phyloP scores from a whole-genome alignment of 805 yeast species.

The Danielozyma ontarioensis region DNA sequence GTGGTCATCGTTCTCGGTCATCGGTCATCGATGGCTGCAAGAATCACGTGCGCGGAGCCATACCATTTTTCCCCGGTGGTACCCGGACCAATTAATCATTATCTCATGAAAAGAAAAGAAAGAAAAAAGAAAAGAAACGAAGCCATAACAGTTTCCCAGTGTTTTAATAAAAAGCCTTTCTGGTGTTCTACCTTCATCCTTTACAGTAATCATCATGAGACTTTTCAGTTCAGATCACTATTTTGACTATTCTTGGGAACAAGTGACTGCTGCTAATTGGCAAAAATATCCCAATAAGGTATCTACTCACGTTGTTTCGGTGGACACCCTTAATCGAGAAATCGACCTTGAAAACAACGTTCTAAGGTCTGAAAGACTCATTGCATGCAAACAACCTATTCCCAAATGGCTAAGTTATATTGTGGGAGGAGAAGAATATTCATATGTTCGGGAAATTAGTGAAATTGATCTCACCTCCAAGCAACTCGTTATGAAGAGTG shows the following conservation, averaged over 20 bases:
- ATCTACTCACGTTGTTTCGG: conserved; percentile 89
- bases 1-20: no score
- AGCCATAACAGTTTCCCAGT: no score
- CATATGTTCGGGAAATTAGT: conserved; percentile 85
- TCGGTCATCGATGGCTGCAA: no score
- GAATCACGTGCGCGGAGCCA: no score
- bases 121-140: background rate
- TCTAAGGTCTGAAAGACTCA: conserved; percentile 77
- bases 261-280: conserved; percentile 96
- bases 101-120: conserved; percentile 1
- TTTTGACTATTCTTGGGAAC: conserved; percentile 87
- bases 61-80: no score
- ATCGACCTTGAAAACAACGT: conserved; percentile 44
- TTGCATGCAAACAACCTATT: conserved; percentile 81
- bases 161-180: no score
- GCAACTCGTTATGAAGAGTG: conserved; percentile 75
- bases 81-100: no score
- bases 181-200: no score
- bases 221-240: conserved; percentile 65
- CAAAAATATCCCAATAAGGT: conserved; percentile 92
- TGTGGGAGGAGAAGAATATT: conserved; percentile 67
- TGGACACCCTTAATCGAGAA: conserved; percentile 78
- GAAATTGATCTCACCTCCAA: conserved; percentile 66
- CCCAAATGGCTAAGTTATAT: conserved; percentile 75
- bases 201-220: conserved; percentile 49